Base-by-base conservation (phyloP, 1,284 basidiomycete species). In the Ganoderma leucocontextum region DNA sequence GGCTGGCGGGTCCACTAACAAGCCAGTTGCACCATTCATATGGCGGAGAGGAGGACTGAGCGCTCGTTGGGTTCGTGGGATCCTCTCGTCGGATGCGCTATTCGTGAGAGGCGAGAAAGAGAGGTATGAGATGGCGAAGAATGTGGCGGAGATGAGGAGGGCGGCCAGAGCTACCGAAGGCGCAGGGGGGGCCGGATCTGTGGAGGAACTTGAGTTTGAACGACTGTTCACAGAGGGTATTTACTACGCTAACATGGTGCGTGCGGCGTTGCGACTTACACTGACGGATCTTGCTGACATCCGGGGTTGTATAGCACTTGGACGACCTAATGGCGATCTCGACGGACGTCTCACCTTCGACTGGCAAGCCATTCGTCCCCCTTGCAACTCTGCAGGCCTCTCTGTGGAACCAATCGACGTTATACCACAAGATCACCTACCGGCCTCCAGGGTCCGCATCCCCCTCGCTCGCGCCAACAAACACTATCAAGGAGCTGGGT, bases 241-340 rank as follows among this genome's bases (percentile, higher is more conserved):
- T 36, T 94, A 96, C 80, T 98, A 97, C 78, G 84, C 88, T 13
- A 95, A 96, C 78, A 94, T 97, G 93, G 94, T 94, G 73, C 22
- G 33, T 19, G 22, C 65, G 33, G 6, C 17, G 13, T 59, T 29
- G 8, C 7, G 53, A n/a, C 38, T 19, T 22, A 13, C 8, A 9
- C 13, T 60, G 38, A 6, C n/a, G 12, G 36, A 49, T 47, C 4
- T 57, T 19, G n/a, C n/a, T 68, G 25, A 58, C 72, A 60, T 75
- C 4, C 70, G 65, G 66, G 35, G 49, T 29, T 69, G 66, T 41
- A 4, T 74, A 95, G 94, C 81, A 86, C 10, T 87, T 94, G 72
- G 92, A 95, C 25, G 93, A 95, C 76, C 83, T 96, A 33, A 88
- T 94, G 55, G 78, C 81, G 39, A 90, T 96, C 57, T 90, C 92